phyloP scores from a whole-genome alignment of 78 protist species.

The Carpediemonas membranifera region DNA sequence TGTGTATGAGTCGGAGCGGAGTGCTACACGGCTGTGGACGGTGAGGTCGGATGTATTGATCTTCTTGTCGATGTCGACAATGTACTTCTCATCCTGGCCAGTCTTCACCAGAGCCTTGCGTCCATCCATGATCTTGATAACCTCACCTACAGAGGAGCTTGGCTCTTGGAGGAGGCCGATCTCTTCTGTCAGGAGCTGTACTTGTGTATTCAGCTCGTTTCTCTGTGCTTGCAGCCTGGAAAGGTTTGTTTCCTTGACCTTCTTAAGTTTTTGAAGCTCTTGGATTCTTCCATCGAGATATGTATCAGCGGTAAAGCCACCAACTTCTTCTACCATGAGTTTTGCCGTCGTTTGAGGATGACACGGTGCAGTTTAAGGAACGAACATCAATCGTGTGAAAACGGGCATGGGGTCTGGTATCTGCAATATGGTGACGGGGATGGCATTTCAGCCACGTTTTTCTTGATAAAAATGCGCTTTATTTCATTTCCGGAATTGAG shows the following conservation, averaged over 20 bases:
- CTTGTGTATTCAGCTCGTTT: constrained; percentile 30
- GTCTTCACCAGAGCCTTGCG: constrained; percentile 76
- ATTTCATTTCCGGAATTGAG: too few species aligned
- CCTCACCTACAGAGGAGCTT: constrained; percentile 79
- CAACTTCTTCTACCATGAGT: too few species aligned
- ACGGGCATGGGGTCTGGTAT: too few species aligned
- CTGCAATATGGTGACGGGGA: too few species aligned
- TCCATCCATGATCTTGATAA: constrained; percentile 87
- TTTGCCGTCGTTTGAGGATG: too few species aligned
- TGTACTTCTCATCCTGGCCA: constrained; percentile 87
- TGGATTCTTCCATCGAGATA: too few species aligned
- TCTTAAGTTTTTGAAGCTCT: background rate
- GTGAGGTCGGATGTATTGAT: constrained; percentile 61
- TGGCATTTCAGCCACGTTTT: too few species aligned
- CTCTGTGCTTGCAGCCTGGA: constrained; percentile 4
- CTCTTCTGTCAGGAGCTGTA: constrained; percentile 87
- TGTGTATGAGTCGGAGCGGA: constrained; percentile 51
- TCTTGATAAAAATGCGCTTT: too few species aligned
- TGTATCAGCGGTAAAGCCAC: too few species aligned
- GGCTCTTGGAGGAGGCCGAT: constrained; percentile 72
- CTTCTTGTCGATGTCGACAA: constrained; percentile 83
- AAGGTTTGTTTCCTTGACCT: background rate
- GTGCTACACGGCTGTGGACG: constrained; percentile 80
- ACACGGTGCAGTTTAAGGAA: too few species aligned
- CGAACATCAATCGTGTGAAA: too few species aligned